Percentiles rank a stretch among this genome's conserved stretches.
These are phyloP conservation scores for Monilinia aucupariae DNA, from an alignment of 2,329 filamentous ascomycete species.

Conservation along the genomic window DNA sequence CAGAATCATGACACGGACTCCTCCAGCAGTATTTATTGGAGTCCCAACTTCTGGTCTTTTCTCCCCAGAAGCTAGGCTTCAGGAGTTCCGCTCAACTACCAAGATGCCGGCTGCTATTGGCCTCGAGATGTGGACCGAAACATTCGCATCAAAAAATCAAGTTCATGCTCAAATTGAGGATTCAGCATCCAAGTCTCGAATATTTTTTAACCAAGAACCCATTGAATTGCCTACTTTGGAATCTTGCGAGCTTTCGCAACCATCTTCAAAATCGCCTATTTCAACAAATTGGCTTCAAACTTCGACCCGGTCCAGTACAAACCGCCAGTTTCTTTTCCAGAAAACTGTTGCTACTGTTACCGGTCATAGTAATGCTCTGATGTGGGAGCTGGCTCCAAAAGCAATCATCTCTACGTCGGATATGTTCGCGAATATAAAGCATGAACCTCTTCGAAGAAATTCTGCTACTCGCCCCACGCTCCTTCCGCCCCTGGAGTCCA, in stretches of 20 bases:
- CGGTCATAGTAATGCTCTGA: not conserved
- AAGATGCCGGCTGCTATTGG: slow-evolving; percentile 24
- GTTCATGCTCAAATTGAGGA: not conserved
- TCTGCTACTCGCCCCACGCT: not conserved
- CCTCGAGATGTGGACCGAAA: slow-evolving; percentile 13
- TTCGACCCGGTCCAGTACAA: not conserved
- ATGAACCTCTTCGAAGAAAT: not conserved
- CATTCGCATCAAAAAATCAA: not conserved
- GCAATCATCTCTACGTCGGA: not conserved
- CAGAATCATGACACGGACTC: slow-evolving; percentile 20
- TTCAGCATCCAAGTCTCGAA: not conserved
- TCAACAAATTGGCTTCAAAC: slow-evolving; percentile 8
- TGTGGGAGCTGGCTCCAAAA: not conserved
- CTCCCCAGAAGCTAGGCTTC: slow-evolving; percentile 13
- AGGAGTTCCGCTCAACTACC: slow-evolving; percentile 23
- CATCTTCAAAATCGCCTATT: too few relatives aligned
- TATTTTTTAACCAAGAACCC: not conserved
- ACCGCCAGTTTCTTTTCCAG: not conserved
- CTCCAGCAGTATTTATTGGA: not conserved
- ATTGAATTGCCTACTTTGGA: not conserved
- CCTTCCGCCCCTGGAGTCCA: not conserved
- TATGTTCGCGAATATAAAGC: not conserved
- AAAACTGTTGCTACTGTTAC: not conserved
- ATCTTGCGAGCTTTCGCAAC: slow-evolving; percentile 9
- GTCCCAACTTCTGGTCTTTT: slow-evolving; percentile 25